Base-by-base conservation (phyloP, 1,284 basidiomycete species). In the Ceratobasidium sp. region DNA sequence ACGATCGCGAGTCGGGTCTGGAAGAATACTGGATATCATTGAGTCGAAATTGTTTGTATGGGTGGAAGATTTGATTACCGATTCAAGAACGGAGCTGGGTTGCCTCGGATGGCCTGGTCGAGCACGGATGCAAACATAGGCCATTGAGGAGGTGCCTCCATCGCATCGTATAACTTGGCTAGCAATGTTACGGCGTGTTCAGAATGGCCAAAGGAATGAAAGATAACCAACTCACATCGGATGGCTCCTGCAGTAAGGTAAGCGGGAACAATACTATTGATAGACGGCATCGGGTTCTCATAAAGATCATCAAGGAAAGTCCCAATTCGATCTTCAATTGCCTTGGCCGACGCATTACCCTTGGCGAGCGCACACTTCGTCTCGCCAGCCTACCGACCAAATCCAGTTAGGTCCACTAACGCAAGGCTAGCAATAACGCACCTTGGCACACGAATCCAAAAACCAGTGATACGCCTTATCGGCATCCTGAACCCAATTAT, bases 281-380 rank as follows among this genome's bases (percentile, higher is more conserved):
- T 37, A 25, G 66, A 68, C 5, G 76, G 66, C 61, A 71, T 64
- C 6, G 68, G 76, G 15, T 40, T 19, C 1, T 37, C 61, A 40
- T 77, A 77, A 13, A 77, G 52, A 1, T 78, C 65, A 49, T 85
- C 81, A 9, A 86, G 79, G 78, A 85, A 85, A 0, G 67, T 52
- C 59, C 85, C 85, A 17, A 86, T 79, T 0, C 84, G 82, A 25
- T 76, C 76, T 54, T 81, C 78, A 44, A 86, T 83, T 8, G 78
- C 78, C 17, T 79, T 66, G 6, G 81, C 73, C 8, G 73, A 65
- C 11, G 54, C 43, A 25, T 66, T 57, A 1, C 62, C 49, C 37
- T 43, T 22, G 22, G 73, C 73, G 19, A 75, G 73, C 8, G 73
- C 62, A n/a, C 73, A 66, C 17, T 43, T 56, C 19, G 61, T 40